Base-by-base conservation (phyloP, 2,329 filamentous ascomycete species). In the Botryotinia convoluta region DNA sequence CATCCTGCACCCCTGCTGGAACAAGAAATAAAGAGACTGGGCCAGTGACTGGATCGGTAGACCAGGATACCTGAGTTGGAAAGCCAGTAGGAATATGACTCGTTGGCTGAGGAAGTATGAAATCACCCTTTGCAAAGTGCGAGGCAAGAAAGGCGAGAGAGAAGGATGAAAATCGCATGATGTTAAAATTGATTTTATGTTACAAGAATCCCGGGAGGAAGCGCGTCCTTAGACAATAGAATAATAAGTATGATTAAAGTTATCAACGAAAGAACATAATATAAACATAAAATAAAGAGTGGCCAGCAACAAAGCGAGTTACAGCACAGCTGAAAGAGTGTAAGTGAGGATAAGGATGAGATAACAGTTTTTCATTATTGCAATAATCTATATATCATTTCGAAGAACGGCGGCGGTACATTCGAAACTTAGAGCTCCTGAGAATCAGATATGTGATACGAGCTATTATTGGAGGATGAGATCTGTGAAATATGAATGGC, bases 21-120 rank as follows among this genome's bases (percentile, higher is more conserved):
- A 62, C 69, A 48, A 71, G 69, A 62, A 62, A 71, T 10, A 71
- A 48, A 32, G 69, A 71, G 22, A 71, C 14, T 29, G 69, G 69
- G n/a, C 39, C 39, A 14, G 59, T 20, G 39, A 71, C 48, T 29
- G 26, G 61, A 22, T 48, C 32, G 4, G 26, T 29, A 18, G 39
- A 20, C 69, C 69, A 71, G 32, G 69, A 29, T 37, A 62, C 51
- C 18, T 20, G 20, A n/a, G 22, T 64, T 16, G 26, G 12, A 51
- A 51, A 26, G 12, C 48, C 26, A 16, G 26, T n/a, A n/a, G 12
- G 16, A 51, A 51, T 14, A 14, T n/a, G 48, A n/a, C 48, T n/a
- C 48, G 1, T n/a, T 14, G 48, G 10, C 26, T 51, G 4, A 14
- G 48, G 48, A 26, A 51, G 26, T n/a, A 51, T n/a, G 2, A n/a